Base-by-base conservation (phyloP, 371 early-diverging fungal species). In the Vairimorpha ceranae region DNA sequence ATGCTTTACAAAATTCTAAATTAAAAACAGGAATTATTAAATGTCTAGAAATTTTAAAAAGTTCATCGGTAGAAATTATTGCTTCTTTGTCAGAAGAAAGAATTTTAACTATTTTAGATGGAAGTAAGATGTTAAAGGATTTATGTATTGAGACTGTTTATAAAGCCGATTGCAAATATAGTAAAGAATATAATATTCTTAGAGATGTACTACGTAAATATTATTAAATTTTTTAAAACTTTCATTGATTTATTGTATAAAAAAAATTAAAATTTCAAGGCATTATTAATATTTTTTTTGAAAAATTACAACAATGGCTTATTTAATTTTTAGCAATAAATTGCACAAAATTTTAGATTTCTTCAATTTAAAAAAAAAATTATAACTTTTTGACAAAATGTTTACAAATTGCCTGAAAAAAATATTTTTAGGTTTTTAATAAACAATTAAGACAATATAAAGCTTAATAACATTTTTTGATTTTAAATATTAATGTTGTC, bases 1-100 rank as follows among this genome's bases (percentile, higher is more conserved):
- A 56, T n/a, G 58, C 67, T 64, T 75, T 72, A 65, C 38, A 58
- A 15, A 43, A 75, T 23, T 38, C 58, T n/a, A 61, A 45, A 45
- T 41, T 69, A 23, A 56, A 58, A 17, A 61, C 17, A 27, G 75
- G 69, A 32, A 35, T 75, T 1, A 46, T 69, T 15, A 75, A 56
- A 32, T 69, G 64, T 56, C 27, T 75, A 14, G 52, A 63, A 48
- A 69, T 75, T 2, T 12, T 75, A 21, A 70, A 38, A 12, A 19
- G 10, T 0, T 23, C 45, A 2, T 21, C 46, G 29, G 38, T 69
- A 15, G 70, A 70, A 30, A 69, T 75, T 14, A 54, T 75, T 14
- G 10, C 52, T n/a, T 41, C 21, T 30, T 27, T 75, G 32, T 27
- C 63, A 23, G 23, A 60, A 35, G 70, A 69, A 25, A 38, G 27